Percentiles rank a stretch among this genome's conserved stretches.
Conservation (phyloP, 495 filamentous ascomycete species). For the Penicillium malachiteum region DNA sequence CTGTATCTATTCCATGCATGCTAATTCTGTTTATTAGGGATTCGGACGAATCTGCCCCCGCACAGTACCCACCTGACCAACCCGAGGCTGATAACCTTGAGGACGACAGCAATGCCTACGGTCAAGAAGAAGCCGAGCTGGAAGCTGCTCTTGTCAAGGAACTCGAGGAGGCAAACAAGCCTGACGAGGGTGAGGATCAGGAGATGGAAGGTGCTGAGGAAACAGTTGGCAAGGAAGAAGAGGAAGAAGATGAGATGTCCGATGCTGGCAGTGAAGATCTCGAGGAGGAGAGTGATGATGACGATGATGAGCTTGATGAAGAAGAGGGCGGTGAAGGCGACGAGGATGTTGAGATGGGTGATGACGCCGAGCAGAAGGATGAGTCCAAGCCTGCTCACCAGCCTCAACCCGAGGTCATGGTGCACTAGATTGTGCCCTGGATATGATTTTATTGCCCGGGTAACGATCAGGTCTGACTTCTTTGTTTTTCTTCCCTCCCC, state of each 20-base stretch:
- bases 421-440: slow-evolving; percentile 37
- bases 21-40: slow-evolving; percentile 60
- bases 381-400: slow-evolving; percentile 26
- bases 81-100: slow-evolving; percentile 85
- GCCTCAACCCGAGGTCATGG: slow-evolving; percentile 51
- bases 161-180: slow-evolving; percentile 56
- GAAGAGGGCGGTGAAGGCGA: slow-evolving; percentile 68
- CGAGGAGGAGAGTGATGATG: slow-evolving; percentile 88
- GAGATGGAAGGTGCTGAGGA: slow-evolving; percentile 79
- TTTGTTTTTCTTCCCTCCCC: background rate
- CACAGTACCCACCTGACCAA: slow-evolving; percentile 96
- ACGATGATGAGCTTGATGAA: slow-evolving; percentile 80
- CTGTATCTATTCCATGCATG: background rate
- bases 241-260: slow-evolving; percentile 73
- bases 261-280: slow-evolving; percentile 94
- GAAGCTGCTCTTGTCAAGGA: slow-evolving; percentile 55
- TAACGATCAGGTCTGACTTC: background rate
- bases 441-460: background rate
- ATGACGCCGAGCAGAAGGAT: slow-evolving; percentile 51
- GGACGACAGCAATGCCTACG: slow-evolving; percentile 83
- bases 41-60: slow-evolving; percentile 88
- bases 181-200: slow-evolving; percentile 61
- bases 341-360: slow-evolving; percentile 83
- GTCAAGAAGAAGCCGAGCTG: slow-evolving; percentile 67
- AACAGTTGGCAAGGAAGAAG: slow-evolving; percentile 55